Conservation (phyloP, 2,329 filamentous ascomycete species). For the Xylaria sp. region DNA sequence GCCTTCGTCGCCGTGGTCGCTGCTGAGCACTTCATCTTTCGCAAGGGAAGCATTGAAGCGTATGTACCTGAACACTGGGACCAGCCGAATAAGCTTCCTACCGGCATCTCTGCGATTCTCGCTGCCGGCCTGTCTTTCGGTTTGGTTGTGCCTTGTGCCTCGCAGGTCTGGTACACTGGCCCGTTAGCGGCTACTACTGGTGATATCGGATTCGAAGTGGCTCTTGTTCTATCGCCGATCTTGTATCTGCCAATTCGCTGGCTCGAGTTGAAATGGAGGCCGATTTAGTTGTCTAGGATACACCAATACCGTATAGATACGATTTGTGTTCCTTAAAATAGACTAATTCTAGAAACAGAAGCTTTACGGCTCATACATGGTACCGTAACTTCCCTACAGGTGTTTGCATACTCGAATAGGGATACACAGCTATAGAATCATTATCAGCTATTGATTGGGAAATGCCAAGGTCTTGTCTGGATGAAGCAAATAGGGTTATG, state of each 20-base stretch:
- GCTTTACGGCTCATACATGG: neutral
- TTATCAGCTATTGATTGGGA: no score
- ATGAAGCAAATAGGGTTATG: neutral
- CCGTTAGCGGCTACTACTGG: conserved; percentile 70
- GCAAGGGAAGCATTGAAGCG: conserved; percentile 49
- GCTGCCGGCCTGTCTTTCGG: conserved; percentile 54
- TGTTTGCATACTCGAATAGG: neutral
- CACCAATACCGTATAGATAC: neutral
- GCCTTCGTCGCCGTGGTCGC: conserved; percentile 64
- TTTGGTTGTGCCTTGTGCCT: conserved; percentile 69
- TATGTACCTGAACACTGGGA: conserved; percentile 55
- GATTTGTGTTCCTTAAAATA: no score
- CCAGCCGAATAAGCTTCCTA: conserved; percentile 52
- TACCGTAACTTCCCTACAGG: neutral
- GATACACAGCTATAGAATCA: neutral
- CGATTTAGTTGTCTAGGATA: conserved; percentile 4
- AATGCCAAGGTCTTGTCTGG: no score
- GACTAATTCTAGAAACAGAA: neutral
- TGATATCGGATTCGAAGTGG: conserved; percentile 74
- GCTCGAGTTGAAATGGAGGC: conserved; percentile 51
- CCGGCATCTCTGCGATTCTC: conserved; percentile 54
- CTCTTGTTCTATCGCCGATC: conserved; percentile 61
- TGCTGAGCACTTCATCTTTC: conserved; percentile 54
- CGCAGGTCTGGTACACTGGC: conserved; percentile 70
- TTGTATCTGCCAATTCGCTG: conserved; percentile 57